Conservation (phyloP, 1,284 basidiomycete species). For the Sanghuangporus sanghuang region DNA sequence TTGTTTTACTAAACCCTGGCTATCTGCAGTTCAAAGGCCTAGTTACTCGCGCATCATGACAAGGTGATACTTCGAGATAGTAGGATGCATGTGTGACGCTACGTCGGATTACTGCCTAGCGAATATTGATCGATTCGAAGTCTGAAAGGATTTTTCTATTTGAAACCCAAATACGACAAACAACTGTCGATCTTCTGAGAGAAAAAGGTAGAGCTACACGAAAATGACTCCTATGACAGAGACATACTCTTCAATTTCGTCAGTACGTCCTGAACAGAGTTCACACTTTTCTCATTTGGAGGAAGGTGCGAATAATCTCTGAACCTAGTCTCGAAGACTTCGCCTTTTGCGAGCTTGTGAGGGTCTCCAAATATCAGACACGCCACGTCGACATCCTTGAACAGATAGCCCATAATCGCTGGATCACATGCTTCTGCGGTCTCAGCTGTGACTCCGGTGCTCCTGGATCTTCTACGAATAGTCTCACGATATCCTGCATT, state of each 20-base stretch:
- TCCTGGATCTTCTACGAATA: background rate
- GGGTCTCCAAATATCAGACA: slow-evolving; percentile 4
- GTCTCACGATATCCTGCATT: background rate
- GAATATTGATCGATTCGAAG: too few relatives aligned
- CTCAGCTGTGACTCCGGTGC: background rate
- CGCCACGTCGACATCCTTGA: background rate
- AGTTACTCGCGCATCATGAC: too few relatives aligned
- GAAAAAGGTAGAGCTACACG: background rate
- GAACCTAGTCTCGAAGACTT: background rate
- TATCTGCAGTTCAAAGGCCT: too few relatives aligned
- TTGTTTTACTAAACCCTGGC: too few relatives aligned
- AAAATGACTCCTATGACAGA: background rate
- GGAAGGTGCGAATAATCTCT: background rate
- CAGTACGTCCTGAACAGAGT: background rate
- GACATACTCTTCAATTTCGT: background rate
- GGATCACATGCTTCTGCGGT: background rate
- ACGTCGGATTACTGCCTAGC: too few relatives aligned
- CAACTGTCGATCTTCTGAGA: too few relatives aligned
- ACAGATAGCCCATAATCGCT: slow-evolving; percentile 2
- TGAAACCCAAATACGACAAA: too few relatives aligned
- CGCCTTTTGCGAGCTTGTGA: background rate
- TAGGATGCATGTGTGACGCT: too few relatives aligned
- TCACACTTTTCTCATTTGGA: background rate
- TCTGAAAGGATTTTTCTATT: too few relatives aligned
- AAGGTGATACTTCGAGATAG: too few relatives aligned